phyloP scores from a whole-genome alignment of 2,329 filamentous ascomycete genomes.

The Massarina eburnea region DNA sequence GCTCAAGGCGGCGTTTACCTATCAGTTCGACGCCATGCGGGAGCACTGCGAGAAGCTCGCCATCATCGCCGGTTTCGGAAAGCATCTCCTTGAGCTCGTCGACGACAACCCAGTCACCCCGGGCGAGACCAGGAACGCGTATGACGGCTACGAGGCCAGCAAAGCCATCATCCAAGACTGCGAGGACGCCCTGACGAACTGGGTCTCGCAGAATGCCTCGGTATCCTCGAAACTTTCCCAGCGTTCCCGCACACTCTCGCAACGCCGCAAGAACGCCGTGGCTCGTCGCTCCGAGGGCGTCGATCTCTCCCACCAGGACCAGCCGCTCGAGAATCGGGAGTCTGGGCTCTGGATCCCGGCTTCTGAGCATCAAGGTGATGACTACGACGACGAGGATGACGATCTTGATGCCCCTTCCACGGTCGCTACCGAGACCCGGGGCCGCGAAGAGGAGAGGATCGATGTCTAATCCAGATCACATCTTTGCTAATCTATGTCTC shows the following conservation, averaged over 20 bases:
- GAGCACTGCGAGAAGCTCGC: constrained; percentile 98
- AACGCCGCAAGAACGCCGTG: constrained; percentile 69
- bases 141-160: constrained; percentile 97
- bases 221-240: constrained; percentile 86
- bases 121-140: constrained; percentile 91
- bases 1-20: constrained; percentile 96
- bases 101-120: constrained; percentile 97
- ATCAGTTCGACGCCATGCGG: constrained; percentile 95
- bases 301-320: constrained; percentile 82
- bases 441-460: constrained; percentile 51
- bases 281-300: constrained; percentile 70
- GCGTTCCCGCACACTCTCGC: constrained; percentile 83
- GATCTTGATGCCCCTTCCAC: constrained; percentile 52
- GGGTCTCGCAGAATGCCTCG: constrained; percentile 87
- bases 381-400: constrained; percentile 67
- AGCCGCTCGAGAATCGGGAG: constrained; percentile 71
- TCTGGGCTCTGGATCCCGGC: constrained; percentile 80
- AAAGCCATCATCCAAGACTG: constrained; percentile 99
- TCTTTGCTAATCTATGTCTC: constrained; percentile 21
- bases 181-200: constrained; percentile 95
- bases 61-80: constrained; percentile 96
- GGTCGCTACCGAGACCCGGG: constrained; percentile 46
- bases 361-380: constrained; percentile 63
- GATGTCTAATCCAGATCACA: constrained; percentile 25
- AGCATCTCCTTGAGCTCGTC: constrained; percentile 94